Evolutionary conservation across 2,329 filamentous ascomycete genomes (phyloP), one percentile per base, ranked within the genome.

Genomic region (Fusarium sarcochroum): DNA sequence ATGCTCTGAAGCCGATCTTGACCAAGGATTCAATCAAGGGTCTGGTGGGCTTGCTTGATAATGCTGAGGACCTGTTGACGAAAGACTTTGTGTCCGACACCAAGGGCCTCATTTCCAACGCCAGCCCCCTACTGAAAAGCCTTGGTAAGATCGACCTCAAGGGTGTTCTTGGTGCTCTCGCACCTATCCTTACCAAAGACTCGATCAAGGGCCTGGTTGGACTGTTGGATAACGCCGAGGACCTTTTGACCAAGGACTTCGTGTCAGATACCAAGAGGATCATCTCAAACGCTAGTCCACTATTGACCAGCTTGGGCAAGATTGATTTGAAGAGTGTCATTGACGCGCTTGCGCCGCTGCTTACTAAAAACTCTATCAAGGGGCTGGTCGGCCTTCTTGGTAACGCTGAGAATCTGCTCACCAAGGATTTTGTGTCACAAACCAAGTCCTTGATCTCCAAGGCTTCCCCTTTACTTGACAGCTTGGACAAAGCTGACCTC

Each of bases 111-210:
- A 35, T 75, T 30, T 64, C 32, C 7, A 68, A 58, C 18, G 70
- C 63, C 5, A 71, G 63, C 17, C 75, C 70, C 2, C 51, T 74
- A 1, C 61, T 77, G 4, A 66, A 74, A 4, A 67, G 68, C 6
- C 37, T 78, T 2, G 55, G 75, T 41, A 75, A 79, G 45, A 71
- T 82, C 6, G 77, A 82, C 25, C 68, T 83, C 1, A 65, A 75
- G 42, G 74, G 74, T 5, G 60, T 81, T 2, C 61, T 81, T 6
- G 68, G 76, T 4, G 63, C 66, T 0, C 61, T 72, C 7, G 57
- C 57, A 13, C 73, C 77, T 1, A 63, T 79, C 1, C 62, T 79
- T 8, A 75, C 71, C 4, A 65, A 75, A 20, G 71, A 78, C 1
- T 76, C 76, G 0, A 69, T 82, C 32, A 70, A 75, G 20, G 76